Evolutionary conservation across 1,284 basidiomycete genomes (phyloP), one percentile per base, ranked within the genome.

Genomic region (Leucoagaricus sp.): DNA sequence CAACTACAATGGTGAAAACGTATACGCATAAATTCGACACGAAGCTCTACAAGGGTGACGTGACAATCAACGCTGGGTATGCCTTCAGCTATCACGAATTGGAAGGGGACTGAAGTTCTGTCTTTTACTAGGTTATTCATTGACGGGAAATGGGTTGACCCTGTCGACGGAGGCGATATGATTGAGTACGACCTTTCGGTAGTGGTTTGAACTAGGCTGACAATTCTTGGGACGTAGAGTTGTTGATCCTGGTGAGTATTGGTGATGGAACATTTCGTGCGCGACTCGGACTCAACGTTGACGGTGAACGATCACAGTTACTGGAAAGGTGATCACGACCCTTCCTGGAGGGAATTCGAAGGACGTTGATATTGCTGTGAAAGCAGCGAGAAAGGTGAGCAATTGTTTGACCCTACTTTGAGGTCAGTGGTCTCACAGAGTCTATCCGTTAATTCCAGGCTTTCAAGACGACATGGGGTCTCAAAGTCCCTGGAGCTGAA

Each of bases 291-390:
- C n/a, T n/a, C n/a, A n/a, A n/a, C n/a, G n/a, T n/a, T n/a, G n/a
- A n/a, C n/a, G n/a, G n/a, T n/a, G n/a, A n/a, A n/a, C n/a, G n/a
- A n/a, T n/a, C n/a, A n/a, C 59, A 76, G 78, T 87, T 4, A 92
- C 72, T 41, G 93, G 90, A 58, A 83, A 89, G 70, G 65, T 83
- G 49, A 79, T 89, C 66, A 82, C 82, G 19, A 69, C 78, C 58
- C 78, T 94, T 64, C 74, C 87, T 15, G 87, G 86, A 65, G 93
- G 80, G 28, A 81, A 82, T 29, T 56, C 73, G 19, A 78, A 80
- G 61, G 92, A 94, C 65, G 82, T 94, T 65, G 87, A 94, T 66
- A 54, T 70, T 57, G 93, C 92, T 25, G 87, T 93, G 65, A 72
- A 77, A 23, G 89, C 84, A 2, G 93, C 94, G 2, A 80, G 83